Base-by-base conservation (phyloP, 345 rosid species). In the Pugionium cornutum region DNA sequence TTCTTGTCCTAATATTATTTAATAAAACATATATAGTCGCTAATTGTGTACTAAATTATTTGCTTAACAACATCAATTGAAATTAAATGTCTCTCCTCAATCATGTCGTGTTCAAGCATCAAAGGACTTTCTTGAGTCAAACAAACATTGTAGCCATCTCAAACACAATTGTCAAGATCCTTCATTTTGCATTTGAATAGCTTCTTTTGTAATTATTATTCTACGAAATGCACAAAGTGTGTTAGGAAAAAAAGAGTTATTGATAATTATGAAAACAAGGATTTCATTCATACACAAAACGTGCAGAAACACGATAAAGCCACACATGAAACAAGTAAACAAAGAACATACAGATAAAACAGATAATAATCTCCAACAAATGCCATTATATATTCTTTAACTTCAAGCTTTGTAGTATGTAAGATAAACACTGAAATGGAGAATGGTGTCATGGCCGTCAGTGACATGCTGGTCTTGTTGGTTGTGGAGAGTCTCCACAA, bases 131-230 rank as follows among this genome's bases (percentile, higher is more conserved):
- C 18, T 18, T 18, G 18, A 18, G 18, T 18, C 18, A 18, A 18
- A 18, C 18, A 18, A 18, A 18, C 18, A 18, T 18, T 18, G 18
- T 18, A 18, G 18, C 18, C 18, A 18, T 18, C 18, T 18, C 18
- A 18, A 18, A 18, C 18, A 18, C 18, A 18, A 18, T 18, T 18
- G 18, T 86, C 81, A 39, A 94, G 96, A 76, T 94, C 96, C 72
- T 88, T 94, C 97, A 89, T 90, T 69, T 94, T 18, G 99, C 84
- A 84, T 59, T 65, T 81, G 64, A 9, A 75, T 84, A 49, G 97
- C 99, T 72, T 85, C 96, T 80, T 84, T 81, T 18, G 18, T 18
- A 18, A 18, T 18, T 18, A 18, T 28, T 11, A 7, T 33, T 34
- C 5, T 41, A 3, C 8, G 25, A 37, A 44, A 44, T 18, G 11